A percentile compares a stretch with the other conserved stretches of the same genome.
These are phyloP conservation scores for Fistulinella cinereoalba DNA, from an alignment of 1,284 basidiomycete species.

Conservation along the genomic window DNA sequence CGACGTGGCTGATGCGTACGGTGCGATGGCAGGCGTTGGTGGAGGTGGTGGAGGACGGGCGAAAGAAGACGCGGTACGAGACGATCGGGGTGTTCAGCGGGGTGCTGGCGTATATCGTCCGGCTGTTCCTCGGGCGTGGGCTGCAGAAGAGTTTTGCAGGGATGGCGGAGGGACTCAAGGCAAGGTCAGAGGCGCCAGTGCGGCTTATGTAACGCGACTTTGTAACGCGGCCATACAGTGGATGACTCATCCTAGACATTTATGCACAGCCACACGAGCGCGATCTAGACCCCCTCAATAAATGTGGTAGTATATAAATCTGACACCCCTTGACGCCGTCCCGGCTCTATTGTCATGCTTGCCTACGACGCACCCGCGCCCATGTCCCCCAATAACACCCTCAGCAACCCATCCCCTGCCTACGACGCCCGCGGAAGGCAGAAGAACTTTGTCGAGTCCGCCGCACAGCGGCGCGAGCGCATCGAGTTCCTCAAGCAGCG, in stretches of 20 bases:
- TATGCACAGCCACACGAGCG: slow-evolving; percentile 24
- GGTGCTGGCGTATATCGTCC: slow-evolving; percentile 53
- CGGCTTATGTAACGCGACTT: background rate
- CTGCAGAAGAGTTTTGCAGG: slow-evolving; percentile 49
- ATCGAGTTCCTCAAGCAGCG: slow-evolving; percentile 35
- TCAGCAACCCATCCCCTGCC: background rate
- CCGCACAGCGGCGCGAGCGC: slow-evolving; percentile 29
- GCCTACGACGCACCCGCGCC: slow-evolving; percentile 12
- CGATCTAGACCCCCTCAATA: slow-evolving; percentile 23
- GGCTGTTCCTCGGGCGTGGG: slow-evolving; percentile 42
- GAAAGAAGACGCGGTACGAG: slow-evolving; percentile 57
- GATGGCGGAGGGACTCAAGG: slow-evolving; percentile 59
- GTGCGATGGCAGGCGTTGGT: slow-evolving; percentile 66
- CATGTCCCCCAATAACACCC: slow-evolving; percentile 5
- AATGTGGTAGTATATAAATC: slow-evolving; percentile 16
- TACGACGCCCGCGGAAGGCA: slow-evolving; percentile 32
- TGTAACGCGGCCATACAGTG: background rate
- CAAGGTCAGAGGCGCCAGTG: slow-evolving; percentile 43
- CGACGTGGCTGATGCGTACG: slow-evolving; percentile 47
- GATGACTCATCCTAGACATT: slow-evolving; percentile 28
- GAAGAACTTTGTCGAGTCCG: slow-evolving; percentile 25
- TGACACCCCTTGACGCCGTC: slow-evolving; percentile 12
- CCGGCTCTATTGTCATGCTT: slow-evolving; percentile 19
- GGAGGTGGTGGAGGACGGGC: slow-evolving; percentile 41
- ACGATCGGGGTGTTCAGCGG: slow-evolving; percentile 62